phyloP scores from a whole-genome alignment of 1,284 basidiomycete genomes.

The Boletus semigastroideus region DNA sequence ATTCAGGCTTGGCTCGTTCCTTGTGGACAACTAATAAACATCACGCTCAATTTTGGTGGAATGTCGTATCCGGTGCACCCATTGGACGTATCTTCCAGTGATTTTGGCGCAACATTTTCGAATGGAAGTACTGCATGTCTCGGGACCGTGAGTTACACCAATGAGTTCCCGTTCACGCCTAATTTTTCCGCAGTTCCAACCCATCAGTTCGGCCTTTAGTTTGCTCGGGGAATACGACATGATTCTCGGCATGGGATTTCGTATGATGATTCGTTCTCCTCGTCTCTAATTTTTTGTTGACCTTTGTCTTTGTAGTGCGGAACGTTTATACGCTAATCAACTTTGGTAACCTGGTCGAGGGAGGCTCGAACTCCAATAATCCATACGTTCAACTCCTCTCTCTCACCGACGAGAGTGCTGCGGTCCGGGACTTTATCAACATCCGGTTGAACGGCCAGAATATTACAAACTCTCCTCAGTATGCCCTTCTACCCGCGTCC shows the following conservation, averaged over 20 bases:
- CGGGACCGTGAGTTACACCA: conserved; percentile 55
- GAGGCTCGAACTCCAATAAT: conserved; percentile 35
- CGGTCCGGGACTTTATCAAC: conserved; percentile 55
- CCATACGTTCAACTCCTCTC: conserved; percentile 61
- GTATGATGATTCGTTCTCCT: conserved; percentile 41
- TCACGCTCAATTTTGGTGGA: conserved; percentile 72
- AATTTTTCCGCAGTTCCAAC: conserved; percentile 59
- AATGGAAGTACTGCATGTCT: conserved; percentile 64
- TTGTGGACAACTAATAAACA: conserved; percentile 67
- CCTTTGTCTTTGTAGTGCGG: conserved; percentile 49
- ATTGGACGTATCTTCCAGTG: conserved; percentile 67
- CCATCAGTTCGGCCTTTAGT: conserved; percentile 77
- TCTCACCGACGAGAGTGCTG: conserved; percentile 42
- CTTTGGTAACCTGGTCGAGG: conserved; percentile 55
- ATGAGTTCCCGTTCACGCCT: neutral
- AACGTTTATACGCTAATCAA: conserved; percentile 62
- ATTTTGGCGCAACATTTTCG: conserved; percentile 53
- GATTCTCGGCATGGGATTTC: conserved; percentile 78
- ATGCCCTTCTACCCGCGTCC: conserved; percentile 57
- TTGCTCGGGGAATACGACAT: conserved; percentile 75
- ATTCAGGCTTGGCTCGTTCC: conserved; percentile 70
- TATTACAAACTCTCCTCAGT: conserved; percentile 45
- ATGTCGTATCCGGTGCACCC: conserved; percentile 68
- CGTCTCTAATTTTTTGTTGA: conserved; percentile 1
- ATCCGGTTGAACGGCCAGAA: conserved; percentile 50